Evolutionary conservation across 169 alveolate genomes (phyloP).

Genomic region (Plasmodium adleri): DNA sequence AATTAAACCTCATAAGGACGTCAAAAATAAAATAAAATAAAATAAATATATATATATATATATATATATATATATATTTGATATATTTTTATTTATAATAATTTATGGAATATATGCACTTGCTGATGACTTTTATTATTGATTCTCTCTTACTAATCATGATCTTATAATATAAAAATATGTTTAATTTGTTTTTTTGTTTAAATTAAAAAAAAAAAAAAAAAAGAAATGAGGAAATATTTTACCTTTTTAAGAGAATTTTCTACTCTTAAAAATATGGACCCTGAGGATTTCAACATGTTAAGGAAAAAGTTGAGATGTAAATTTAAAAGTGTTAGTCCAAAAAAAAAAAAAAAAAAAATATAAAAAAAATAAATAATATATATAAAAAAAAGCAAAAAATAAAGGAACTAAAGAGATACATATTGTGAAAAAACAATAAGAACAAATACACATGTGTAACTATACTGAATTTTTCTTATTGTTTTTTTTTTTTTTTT

Average conservation of each 20-base stretch:
- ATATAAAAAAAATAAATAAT: slow-evolving; percentile 9
- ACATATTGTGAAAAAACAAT: background rate
- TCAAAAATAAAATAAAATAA: no score
- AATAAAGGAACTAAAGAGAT: background rate
- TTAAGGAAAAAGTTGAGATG: slow-evolving; percentile 54
- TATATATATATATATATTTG: no score
- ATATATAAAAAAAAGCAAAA: background rate
- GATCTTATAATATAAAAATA: no score
- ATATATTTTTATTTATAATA: no score
- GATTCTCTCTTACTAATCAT: no score
- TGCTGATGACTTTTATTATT: no score
- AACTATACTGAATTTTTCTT: background rate
- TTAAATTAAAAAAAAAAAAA: background rate
- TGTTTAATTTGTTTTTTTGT: background rate
- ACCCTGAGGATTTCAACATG: slow-evolving; percentile 16
- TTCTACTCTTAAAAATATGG: slow-evolving; percentile 31
- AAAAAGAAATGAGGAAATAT: slow-evolving; percentile 10
- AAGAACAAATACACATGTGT: slow-evolving; percentile 1
- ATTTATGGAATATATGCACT: no score
- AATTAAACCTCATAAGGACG: background rate
- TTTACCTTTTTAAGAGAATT: slow-evolving; percentile 26
- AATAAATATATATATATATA: no score
- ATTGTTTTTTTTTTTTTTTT: slow-evolving; percentile 5
- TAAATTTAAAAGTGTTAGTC: slow-evolving; percentile 72
- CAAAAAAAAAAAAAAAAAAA: background rate